These are phyloP conservation scores for Globisporangium okanoganense DNA, from an alignment of 352 stramenopile species.

Conservation along the genomic window DNA sequence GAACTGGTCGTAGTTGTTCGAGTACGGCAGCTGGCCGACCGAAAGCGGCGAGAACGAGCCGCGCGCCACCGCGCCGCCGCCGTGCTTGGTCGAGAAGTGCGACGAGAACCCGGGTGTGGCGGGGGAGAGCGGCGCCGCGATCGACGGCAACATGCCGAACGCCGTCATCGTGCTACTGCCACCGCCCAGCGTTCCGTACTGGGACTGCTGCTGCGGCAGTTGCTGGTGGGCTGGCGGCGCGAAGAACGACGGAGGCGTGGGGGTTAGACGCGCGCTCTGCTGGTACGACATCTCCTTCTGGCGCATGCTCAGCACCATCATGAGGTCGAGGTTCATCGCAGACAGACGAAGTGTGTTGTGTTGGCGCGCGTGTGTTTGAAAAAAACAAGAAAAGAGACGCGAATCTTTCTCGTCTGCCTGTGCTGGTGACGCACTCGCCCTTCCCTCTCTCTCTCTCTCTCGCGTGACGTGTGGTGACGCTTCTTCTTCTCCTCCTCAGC, in stretches of 20 bases:
- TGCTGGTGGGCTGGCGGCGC: conserved; percentile 1
- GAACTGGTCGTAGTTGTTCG: conserved; percentile 62
- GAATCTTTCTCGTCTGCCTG: background rate
- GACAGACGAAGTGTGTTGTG: background rate
- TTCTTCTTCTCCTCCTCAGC: background rate
- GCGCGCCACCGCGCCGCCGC: conserved; percentile 3
- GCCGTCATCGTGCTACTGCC: background rate
- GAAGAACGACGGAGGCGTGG: conserved; percentile 19
- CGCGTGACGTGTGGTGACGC: background rate
- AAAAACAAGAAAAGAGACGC: conserved; percentile 2
- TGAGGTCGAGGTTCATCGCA: conserved; percentile 45
- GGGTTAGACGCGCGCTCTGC: conserved; percentile 38
- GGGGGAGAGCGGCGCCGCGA: conserved; percentile 27
- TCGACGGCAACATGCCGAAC: conserved; percentile 13
- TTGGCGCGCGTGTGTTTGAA: conserved; percentile 1
- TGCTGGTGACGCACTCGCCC: background rate
- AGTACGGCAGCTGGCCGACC: conserved; percentile 44
- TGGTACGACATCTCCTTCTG: conserved; percentile 83
- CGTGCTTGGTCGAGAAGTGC: conserved; percentile 7
- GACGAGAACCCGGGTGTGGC: conserved; percentile 13
- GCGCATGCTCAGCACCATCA: conserved; percentile 79
- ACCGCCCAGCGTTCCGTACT: background rate
- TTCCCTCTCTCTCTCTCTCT: background rate
- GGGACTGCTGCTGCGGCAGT: background rate
- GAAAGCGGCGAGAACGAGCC: conserved; percentile 40